Evolutionary conservation across 192 early-diverging fungal genomes (phyloP).

Genomic region (Dimargaris verticillata): DNA sequence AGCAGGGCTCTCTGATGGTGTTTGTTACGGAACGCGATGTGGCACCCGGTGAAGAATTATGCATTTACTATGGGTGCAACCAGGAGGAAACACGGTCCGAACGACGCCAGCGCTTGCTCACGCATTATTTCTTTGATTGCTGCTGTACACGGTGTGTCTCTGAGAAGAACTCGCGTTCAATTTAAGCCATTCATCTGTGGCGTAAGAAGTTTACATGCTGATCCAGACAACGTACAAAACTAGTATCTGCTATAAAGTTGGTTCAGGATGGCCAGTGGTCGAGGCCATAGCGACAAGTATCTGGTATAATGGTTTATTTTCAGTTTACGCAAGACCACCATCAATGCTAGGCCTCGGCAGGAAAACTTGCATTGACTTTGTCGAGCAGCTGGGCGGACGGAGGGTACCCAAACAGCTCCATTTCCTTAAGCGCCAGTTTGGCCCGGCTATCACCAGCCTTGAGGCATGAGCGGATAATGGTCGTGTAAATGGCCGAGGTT

Average conservation of each 20-base stretch:
- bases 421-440: background rate
- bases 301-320: too few species aligned
- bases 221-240: too few species aligned
- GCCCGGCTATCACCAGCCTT: background rate
- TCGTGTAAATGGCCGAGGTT: background rate
- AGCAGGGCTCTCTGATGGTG: background rate
- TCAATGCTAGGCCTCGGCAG: too few species aligned
- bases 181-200: too few species aligned
- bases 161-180: too few species aligned
- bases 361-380: too few species aligned
- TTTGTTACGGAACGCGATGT: background rate
- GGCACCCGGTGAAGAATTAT: background rate
- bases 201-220: too few species aligned
- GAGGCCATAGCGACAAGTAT: too few species aligned
- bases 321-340: too few species aligned
- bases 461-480: background rate
- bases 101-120: background rate
- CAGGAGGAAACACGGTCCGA: background rate
- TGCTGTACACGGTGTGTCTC: background rate
- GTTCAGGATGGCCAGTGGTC: too few species aligned
- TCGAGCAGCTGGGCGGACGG: background rate
- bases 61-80: background rate
- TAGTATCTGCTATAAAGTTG: too few species aligned
- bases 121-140: background rate
- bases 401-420: conserved; percentile 10